Conservation (phyloP, 1,284 basidiomycete genomes). For the Irpex sp. region DNA sequence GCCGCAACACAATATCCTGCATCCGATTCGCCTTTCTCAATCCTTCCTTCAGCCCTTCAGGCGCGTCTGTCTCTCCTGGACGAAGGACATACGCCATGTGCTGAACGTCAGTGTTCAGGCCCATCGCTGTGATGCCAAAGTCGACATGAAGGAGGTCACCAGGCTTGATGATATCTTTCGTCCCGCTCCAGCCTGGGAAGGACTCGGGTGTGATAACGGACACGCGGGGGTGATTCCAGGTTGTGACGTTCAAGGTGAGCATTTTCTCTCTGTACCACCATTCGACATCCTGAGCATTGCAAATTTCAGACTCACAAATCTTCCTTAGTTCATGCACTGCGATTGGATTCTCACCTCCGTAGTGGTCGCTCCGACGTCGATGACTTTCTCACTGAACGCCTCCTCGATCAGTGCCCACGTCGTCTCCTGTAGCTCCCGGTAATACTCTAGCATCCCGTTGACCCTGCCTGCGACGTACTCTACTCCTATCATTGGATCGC, state of each 20-base stretch:
- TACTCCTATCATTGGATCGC: constrained; percentile 44
- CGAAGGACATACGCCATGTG: constrained; percentile 53
- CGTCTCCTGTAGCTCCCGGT: constrained; percentile 43
- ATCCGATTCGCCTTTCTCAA: constrained; percentile 44
- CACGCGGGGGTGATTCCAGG: constrained; percentile 51
- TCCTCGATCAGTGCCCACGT: constrained; percentile 52
- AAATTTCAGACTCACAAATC: background rate
- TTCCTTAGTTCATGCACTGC: background rate
- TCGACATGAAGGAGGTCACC: constrained; percentile 53
- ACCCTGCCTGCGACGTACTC: constrained; percentile 45
- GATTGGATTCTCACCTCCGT: constrained; percentile 31
- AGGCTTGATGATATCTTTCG: constrained; percentile 36
- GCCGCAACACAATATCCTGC: constrained; percentile 44
- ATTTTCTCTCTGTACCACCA: constrained; percentile 57
- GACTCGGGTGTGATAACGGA: constrained; percentile 41
- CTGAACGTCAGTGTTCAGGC: constrained; percentile 53
- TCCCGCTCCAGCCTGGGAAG: constrained; percentile 44
- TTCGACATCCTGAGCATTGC: constrained; percentile 37
- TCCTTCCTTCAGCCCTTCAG: constrained; percentile 40
- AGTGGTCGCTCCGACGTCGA: constrained; percentile 41
- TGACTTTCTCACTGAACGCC: constrained; percentile 42
- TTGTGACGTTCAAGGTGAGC: constrained; percentile 43
- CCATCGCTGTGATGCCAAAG: constrained; percentile 51
- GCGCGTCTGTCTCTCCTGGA: constrained; percentile 38
- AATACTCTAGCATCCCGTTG: constrained; percentile 39